A percentile compares a stretch with the other conserved stretches of the same genome.
Conservation (phyloP, 108 stramenopile genomes). For the Cyclotella sp. region DNA sequence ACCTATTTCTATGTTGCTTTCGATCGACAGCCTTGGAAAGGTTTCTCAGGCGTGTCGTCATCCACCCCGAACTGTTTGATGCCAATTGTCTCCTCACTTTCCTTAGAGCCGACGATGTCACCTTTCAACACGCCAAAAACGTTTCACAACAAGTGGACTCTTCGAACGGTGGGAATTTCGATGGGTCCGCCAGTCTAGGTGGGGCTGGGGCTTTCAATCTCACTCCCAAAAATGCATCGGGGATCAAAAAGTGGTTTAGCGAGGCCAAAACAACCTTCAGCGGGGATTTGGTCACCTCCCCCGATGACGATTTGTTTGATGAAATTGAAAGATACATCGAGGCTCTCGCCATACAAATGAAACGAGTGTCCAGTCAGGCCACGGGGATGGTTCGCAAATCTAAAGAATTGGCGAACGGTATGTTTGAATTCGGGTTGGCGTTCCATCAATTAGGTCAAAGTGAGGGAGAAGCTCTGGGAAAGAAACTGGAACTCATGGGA, state of each 20-base stretch:
- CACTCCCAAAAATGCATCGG: constrained; percentile 68
- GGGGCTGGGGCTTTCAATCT: constrained; percentile 48
- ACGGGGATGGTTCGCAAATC: constrained; percentile 89
- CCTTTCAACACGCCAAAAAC: constrained; percentile 81
- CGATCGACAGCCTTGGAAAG: constrained; percentile 65
- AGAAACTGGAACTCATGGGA: constrained; percentile 87
- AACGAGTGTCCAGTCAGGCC: constrained; percentile 91
- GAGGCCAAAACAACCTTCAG: constrained; percentile 86
- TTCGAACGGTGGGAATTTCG: constrained; percentile 13
- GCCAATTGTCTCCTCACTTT: constrained; percentile 86
- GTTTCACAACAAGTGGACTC: constrained; percentile 41
- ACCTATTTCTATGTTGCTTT: background rate
- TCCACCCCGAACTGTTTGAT: constrained; percentile 90
- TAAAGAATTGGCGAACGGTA: constrained; percentile 91
- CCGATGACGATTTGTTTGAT: constrained; percentile 92
- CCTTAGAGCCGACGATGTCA: constrained; percentile 89
- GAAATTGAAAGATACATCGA: constrained; percentile 93
- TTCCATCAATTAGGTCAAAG: constrained; percentile 95
- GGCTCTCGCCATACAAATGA: constrained; percentile 91
- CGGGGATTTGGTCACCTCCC: constrained; percentile 80
- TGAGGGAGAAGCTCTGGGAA: constrained; percentile 87
- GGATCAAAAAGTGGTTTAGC: constrained; percentile 88
- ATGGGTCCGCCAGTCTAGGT: constrained; percentile 15
- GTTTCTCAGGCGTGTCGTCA: constrained; percentile 88
- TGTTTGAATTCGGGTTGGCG: constrained; percentile 97